Conservation (phyloP, 2,329 filamentous ascomycete species). For the Karstenula rhodostoma region DNA sequence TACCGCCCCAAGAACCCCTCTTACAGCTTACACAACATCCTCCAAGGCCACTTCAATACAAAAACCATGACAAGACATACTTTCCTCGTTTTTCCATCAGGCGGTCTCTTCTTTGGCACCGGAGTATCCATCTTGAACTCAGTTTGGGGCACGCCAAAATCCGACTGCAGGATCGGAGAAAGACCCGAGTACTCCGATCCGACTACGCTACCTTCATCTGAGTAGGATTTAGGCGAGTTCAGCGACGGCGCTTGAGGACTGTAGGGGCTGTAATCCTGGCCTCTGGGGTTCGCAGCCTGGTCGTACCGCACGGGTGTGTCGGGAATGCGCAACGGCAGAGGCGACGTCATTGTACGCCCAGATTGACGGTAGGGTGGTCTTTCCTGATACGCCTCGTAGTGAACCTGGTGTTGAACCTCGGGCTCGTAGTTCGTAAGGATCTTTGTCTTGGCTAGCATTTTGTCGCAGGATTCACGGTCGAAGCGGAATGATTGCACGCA, state of each 20-base stretch:
- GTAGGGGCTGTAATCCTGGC: not conserved
- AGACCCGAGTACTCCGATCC: slow-evolving; percentile 18
- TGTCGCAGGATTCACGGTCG: slow-evolving; percentile 35
- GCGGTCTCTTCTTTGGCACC: slow-evolving; percentile 15
- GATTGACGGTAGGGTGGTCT: not conserved
- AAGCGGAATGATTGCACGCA: slow-evolving; percentile 27
- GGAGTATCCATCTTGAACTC: slow-evolving; percentile 7
- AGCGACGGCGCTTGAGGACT: not conserved
- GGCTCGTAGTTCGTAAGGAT: slow-evolving; percentile 39
- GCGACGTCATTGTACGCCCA: not conserved
- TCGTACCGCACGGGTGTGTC: slow-evolving; percentile 7
- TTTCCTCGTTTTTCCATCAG: slow-evolving; percentile 8
- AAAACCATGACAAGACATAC: not conserved
- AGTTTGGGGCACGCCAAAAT: slow-evolving; percentile 21
- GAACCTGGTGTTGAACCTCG: slow-evolving; percentile 28
- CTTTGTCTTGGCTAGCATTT: slow-evolving; percentile 37
- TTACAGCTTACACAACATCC: not conserved
- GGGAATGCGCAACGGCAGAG: slow-evolving; percentile 1
- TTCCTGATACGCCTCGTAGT: too few species aligned
- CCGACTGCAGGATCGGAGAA: slow-evolving; percentile 22
- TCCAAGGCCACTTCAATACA: not conserved
- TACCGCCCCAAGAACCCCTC: not conserved
- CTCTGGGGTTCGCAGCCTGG: not conserved
- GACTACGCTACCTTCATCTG: slow-evolving; percentile 12
- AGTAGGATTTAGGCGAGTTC: slow-evolving; percentile 16